Base-by-base conservation (phyloP, 2,329 filamentous ascomycete species). In the Dothiorella sarmentorum region DNA sequence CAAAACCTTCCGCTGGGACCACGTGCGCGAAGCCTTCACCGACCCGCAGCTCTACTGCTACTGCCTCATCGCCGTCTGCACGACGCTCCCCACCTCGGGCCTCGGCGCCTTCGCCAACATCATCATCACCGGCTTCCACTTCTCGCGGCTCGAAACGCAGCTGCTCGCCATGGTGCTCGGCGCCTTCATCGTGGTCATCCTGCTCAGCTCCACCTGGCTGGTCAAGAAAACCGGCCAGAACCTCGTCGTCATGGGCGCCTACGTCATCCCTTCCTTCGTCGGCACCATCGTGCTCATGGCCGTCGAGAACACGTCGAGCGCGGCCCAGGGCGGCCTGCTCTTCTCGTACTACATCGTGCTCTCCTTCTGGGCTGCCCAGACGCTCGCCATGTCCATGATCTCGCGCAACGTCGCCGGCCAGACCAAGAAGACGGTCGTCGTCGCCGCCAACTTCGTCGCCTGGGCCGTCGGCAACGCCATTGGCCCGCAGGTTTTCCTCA, bases 361-460 rank as follows among this genome's bases (percentile, higher is more conserved):
- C 17, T 89, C 85, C 4, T 91, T 91, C 80, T 91, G 87, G 87
- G 85, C 87, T 0, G 87, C 86, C 0, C 83, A 88, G 66, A 87
- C 85, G 1, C 75, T 90, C 11, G 77, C 81, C 7, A 79, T 90
- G 64, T 86, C 85, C 13, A 80, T 90, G 76, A 79, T 89, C 59
- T 84, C 83, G 0, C 80, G 86, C 15, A 90, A 90, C 66, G 76
- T 89, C 9, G 88, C 84, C 24, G 88, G 88, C 0, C 85, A 88
- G 64, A 90, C 87, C 1, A 91, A 91, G 74, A 90, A 89, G 70
- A 80, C 82, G 0, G 80, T 86, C 9, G 84, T 83, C 6, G 81
- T 90, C 3, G 85, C 87, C 5, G 80, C 84, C 63, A 89, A 88
- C 70, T 90, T 90, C 67, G 78, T 89, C 62, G 80, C 84, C 40